These are phyloP conservation scores for Angophora floribunda DNA, from an alignment of 345 rosid genomes.

Conservation along the genomic window DNA sequence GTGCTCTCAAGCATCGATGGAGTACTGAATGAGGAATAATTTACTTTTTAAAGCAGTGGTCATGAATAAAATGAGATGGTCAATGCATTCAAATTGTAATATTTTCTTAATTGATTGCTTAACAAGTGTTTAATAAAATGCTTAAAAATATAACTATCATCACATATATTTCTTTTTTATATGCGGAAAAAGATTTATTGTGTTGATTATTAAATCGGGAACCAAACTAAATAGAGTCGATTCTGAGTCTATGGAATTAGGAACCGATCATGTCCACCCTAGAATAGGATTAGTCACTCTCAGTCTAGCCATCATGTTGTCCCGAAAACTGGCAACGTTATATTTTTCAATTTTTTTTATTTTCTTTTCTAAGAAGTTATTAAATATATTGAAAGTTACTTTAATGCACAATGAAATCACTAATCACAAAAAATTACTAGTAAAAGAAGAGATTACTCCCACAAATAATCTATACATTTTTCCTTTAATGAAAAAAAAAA, in stretches of 20 bases:
- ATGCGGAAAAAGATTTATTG: not conserved
- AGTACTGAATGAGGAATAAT: not conserved
- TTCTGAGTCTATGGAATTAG: accelerated
- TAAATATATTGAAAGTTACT: not conserved
- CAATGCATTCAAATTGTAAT: not conserved
- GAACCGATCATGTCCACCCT: not conserved
- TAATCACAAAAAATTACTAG: not conserved
- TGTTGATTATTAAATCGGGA: not conserved
- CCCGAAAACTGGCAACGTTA: accelerated
- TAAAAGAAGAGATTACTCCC: not conserved
- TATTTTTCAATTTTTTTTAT: not conserved
- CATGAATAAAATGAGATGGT: not conserved
- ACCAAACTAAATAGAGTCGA: accelerated
- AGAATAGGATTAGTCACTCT: accelerated
- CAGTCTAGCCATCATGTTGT: not conserved
- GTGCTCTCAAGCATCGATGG: not conserved
- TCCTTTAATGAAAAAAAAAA: accelerated
- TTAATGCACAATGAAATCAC: accelerated
- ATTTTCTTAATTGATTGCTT: not conserved
- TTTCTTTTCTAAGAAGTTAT: not conserved
- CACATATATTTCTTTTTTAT: not conserved
- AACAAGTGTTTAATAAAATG: not conserved
- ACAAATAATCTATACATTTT: accelerated
- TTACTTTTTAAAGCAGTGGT: not conserved
- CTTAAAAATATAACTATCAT: not conserved